Evolutionary conservation across 1,284 basidiomycete genomes (phyloP).

Genomic region (Cutaneotrichosporon daszewskae): DNA sequence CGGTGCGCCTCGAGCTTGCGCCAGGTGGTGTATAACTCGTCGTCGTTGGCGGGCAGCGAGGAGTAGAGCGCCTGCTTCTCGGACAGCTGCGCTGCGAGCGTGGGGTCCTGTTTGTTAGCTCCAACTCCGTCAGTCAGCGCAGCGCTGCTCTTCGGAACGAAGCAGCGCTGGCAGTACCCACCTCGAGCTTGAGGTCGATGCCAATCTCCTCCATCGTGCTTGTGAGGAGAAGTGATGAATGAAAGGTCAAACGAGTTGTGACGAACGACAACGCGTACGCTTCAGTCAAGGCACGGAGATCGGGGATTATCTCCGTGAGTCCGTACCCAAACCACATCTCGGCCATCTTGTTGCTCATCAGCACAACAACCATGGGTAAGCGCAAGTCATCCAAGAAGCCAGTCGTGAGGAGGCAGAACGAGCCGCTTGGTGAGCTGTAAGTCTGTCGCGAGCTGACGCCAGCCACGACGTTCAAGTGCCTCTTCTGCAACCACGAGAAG

Average conservation of each 20-base stretch:
- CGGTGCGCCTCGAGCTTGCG: conserved; percentile 88
- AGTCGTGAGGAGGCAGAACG: conserved; percentile 30
- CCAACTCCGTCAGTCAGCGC: not conserved
- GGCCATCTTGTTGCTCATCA: too few species aligned
- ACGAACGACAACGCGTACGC: conserved; percentile 18
- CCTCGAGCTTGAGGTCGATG: conserved; percentile 79
- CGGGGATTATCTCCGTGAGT: conserved; percentile 16
- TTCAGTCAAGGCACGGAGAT: conserved; percentile 15
- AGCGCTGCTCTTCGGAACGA: not conserved
- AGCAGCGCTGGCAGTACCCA: conserved; percentile 43
- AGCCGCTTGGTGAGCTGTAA: conserved; percentile 28
- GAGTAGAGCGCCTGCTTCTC: conserved; percentile 82
- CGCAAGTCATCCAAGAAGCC: conserved; percentile 45
- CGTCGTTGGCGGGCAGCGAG: conserved; percentile 69
- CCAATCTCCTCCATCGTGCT: conserved; percentile 51
- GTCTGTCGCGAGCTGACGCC: conserved; percentile 2
- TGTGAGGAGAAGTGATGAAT: conserved; percentile 4
- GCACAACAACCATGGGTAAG: conserved; percentile 38
- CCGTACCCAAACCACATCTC: too few species aligned
- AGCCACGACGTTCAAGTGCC: conserved; percentile 47
- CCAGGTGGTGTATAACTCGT: conserved; percentile 91
- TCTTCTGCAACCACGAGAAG: conserved; percentile 46
- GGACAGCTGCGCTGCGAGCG: conserved; percentile 75
- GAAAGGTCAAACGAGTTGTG: not conserved
- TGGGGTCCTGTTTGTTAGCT: conserved; percentile 63